phyloP scores from a whole-genome alignment of 2,329 filamentous ascomycete species.

The Exophiala aquamarina region DNA sequence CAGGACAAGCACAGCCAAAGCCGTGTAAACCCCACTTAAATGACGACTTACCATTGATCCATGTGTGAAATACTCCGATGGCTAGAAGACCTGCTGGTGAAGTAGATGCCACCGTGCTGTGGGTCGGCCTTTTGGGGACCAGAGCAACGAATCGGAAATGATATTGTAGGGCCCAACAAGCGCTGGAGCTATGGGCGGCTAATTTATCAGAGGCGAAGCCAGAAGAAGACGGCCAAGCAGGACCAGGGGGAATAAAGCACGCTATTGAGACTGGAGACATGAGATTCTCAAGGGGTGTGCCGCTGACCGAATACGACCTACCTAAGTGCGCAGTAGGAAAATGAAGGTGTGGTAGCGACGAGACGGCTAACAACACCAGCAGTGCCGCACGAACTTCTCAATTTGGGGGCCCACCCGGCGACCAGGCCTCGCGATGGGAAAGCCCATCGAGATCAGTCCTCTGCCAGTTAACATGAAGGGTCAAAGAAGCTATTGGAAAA shows the following conservation, averaged over 20 bases:
- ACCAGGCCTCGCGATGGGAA: too few relatives aligned
- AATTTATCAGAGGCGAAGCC: slow-evolving; percentile 14
- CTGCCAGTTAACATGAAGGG: too few relatives aligned
- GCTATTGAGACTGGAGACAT: slow-evolving; percentile 3
- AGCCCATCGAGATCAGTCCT: too few relatives aligned
- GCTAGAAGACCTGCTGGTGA: not conserved
- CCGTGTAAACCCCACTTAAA: slow-evolving; percentile 4
- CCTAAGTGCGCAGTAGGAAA: too few relatives aligned
- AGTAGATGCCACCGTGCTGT: slow-evolving; percentile 4
- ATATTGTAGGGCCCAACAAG: slow-evolving; percentile 18
- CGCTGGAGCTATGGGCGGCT: slow-evolving; percentile 22
- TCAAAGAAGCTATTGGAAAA: too few relatives aligned
- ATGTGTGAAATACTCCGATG: slow-evolving; percentile 13
- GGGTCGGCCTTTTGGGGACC: slow-evolving; percentile 12
- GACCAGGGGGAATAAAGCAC: not conserved
- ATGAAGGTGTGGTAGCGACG: too few relatives aligned
- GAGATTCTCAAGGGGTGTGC: not conserved
- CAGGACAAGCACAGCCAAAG: not conserved
- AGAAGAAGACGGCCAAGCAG: slow-evolving; percentile 5
- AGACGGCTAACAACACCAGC: too few relatives aligned
- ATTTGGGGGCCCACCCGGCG: too few relatives aligned
- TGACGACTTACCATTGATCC: not conserved
- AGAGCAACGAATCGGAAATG: slow-evolving; percentile 11
- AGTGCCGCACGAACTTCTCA: too few relatives aligned
- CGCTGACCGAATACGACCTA: too few relatives aligned